Evolutionary conservation across 345 rosid species (phyloP), one percentile per base, ranked within the genome.

Genomic region (Hevea brasiliensis): DNA sequence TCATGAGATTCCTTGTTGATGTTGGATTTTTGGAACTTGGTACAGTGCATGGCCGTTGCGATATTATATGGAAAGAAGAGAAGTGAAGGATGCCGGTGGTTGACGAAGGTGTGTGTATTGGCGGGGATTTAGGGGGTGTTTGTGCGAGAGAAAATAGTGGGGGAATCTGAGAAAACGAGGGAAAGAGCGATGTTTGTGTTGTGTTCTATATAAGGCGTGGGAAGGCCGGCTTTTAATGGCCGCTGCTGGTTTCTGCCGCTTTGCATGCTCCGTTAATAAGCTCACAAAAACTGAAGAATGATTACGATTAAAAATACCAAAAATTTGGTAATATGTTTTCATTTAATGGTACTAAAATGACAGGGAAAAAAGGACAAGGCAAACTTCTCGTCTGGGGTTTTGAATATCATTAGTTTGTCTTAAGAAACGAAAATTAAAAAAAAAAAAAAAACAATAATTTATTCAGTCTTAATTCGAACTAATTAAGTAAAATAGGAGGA

Each of bases 81-180:
- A 15, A 15, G 40, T 35, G 40, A 51, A 13, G 0, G 44, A 11
- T 12, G 32, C 3, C 18, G 12, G 21, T 29, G 24, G 8, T 68
- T 15, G 29, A 29, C 18, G 14, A 10, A 18, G 15, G 17, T 10
- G 29, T 20, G 73, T 14, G 78, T 24, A 13, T n/a, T 27, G 63
- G 69, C 74, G 74, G 66, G 74, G n/a, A 70, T 72, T 68, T 77
- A 80, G 81, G 75, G 15, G 50, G 45, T 71, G 77, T 71, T 80
- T 74, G 75, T 45, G 65, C 62, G 77, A 6, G 60, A 67, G 81
- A 74, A 74, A 71, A 67, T 55, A 54, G 45, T 4, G 81, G 74
- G 42, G 27, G 42, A 29, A 60, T 24, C 74, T 37, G 82, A 66
- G 82, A 75, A 81, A 68, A 72, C 53, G 64, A 72, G 54, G 74